Percentiles rank a stretch among this genome's conserved stretches.
Evolutionary conservation across 2,329 filamentous ascomycete species (phyloP).

Genomic region (Exophiala dermatitidis): DNA sequence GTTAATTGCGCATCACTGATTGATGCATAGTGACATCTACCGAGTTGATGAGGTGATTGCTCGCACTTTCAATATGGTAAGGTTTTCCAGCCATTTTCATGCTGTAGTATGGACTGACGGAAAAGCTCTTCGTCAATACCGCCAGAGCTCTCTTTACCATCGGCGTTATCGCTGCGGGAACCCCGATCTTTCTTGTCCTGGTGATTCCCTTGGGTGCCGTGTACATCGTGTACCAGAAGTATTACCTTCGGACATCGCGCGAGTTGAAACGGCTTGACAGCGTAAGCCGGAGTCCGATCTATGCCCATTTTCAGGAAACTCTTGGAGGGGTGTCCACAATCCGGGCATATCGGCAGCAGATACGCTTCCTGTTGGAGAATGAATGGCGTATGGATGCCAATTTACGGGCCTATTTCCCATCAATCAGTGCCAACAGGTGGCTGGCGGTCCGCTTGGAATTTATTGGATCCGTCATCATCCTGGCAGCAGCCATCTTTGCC

Average conservation of each 20-base stretch:
- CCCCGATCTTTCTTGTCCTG: conserved; percentile 70
- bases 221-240: conserved; percentile 91
- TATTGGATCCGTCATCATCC: conserved; percentile 87
- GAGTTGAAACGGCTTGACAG: conserved; percentile 95
- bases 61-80: conserved; percentile 91
- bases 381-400: conserved; percentile 97
- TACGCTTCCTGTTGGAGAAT: conserved; percentile 83
- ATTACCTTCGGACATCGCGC: conserved; percentile 91
- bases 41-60: conserved; percentile 85
- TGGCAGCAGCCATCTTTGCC: conserved; percentile 73
- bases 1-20: neutral
- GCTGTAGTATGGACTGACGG: conserved; percentile 5
- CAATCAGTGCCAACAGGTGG: conserved; percentile 91
- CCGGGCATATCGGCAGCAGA: conserved; percentile 83
- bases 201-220: conserved; percentile 73
- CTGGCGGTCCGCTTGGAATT: conserved; percentile 91
- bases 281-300: conserved; percentile 90
- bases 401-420: conserved; percentile 87
- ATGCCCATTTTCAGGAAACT: conserved; percentile 96
- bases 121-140: conserved; percentile 62
- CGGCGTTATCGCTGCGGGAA: conserved; percentile 71
- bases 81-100: conserved; percentile 31
- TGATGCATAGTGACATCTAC: conserved; percentile 44
- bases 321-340: conserved; percentile 92
- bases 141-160: conserved; percentile 76